Percentiles rank a stretch among this genome's conserved stretches.
Conservation (phyloP, 805 yeast genomes). For the Jamesozyma spencerorum region DNA sequence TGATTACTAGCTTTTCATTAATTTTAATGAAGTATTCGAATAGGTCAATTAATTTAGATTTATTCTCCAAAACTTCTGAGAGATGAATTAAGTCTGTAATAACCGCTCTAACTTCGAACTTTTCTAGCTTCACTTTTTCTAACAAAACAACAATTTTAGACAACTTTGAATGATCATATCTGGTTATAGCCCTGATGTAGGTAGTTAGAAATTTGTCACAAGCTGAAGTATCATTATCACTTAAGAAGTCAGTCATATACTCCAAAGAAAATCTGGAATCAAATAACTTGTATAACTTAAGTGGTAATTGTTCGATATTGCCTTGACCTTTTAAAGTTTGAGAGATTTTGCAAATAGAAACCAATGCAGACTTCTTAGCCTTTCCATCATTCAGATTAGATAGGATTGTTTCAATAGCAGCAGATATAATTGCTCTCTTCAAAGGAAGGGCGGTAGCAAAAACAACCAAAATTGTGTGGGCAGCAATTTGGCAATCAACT, state of each 20-base stretch:
- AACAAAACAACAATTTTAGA: conserved; percentile 31
- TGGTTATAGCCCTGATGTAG: conserved; percentile 36
- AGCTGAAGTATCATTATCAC: conserved; percentile 16
- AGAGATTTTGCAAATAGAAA: conserved; percentile 39
- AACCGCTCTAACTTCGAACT: conserved; percentile 31
- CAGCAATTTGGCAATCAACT: conserved; percentile 66
- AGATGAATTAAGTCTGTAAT: conserved; percentile 32
- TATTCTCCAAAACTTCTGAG: conserved; percentile 33
- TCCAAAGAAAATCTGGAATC: conserved; percentile 17
- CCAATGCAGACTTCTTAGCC: conserved; percentile 37
- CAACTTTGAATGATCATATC: conserved; percentile 35
- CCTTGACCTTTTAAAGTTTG: conserved; percentile 38
- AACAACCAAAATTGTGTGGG: conserved; percentile 74
- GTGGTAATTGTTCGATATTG: conserved; percentile 34
- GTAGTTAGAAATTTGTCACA: conserved; percentile 36
- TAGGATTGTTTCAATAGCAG: conserved; percentile 52
- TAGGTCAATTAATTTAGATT: conserved; percentile 31
- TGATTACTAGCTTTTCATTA: conserved; percentile 33
- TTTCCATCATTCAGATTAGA: conserved; percentile 34
- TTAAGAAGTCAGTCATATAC: conserved; percentile 16
- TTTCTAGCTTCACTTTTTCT: conserved; percentile 27
- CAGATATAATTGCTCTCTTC: conserved; percentile 41
- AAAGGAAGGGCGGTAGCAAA: conserved; percentile 65
- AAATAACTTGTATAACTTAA: conserved; percentile 31
- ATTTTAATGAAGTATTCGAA: conserved; percentile 33